Percentiles rank a stretch among this genome's conserved stretches.
These are phyloP conservation scores for Leptographium wingfieldii DNA, from an alignment of 2,329 filamentous ascomycete genomes.

Conservation along the genomic window DNA sequence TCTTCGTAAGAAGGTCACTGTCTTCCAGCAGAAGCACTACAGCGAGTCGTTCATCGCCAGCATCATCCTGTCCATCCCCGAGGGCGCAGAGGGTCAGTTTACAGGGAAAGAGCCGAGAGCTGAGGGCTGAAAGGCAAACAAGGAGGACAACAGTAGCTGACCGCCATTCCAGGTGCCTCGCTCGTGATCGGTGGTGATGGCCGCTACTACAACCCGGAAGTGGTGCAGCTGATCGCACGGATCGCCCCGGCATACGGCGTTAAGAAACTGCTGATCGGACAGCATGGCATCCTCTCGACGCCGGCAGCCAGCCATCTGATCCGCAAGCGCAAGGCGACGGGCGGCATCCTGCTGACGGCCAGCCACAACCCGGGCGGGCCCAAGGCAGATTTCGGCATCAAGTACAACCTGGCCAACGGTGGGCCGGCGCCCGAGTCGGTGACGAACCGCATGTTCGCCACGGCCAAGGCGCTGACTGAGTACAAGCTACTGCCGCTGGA, in stretches of 20 bases:
- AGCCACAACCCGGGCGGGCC: conserved; percentile 97
- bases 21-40: conserved; percentile 93
- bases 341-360: conserved; percentile 90
- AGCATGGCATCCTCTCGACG: conserved; percentile 92
- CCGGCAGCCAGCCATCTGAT: conserved; percentile 95
- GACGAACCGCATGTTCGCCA: conserved; percentile 95
- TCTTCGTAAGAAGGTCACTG: conserved; percentile 96
- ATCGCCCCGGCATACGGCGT: conserved; percentile 94
- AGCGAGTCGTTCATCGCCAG: conserved; percentile 90
- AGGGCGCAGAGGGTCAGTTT: conserved; percentile 62
- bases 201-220: conserved; percentile 93
- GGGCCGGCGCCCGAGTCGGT: conserved; percentile 91
- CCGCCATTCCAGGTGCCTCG: conserved; percentile 43
- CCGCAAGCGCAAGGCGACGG: conserved; percentile 85
- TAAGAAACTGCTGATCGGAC: conserved; percentile 95
- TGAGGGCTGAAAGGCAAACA: background rate
- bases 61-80: conserved; percentile 91
- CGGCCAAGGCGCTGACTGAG: conserved; percentile 75
- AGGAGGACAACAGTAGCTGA: background rate
- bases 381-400: conserved; percentile 95
- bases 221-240: conserved; percentile 92
- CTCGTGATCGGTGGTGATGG: conserved; percentile 97
- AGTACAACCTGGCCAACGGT: conserved; percentile 97
- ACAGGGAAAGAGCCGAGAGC: background rate
- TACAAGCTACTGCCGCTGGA: conserved; percentile 81